These are phyloP conservation scores for Vigna unguiculata DNA, from an alignment of 306 rosid genomes.

Conservation along the genomic window DNA sequence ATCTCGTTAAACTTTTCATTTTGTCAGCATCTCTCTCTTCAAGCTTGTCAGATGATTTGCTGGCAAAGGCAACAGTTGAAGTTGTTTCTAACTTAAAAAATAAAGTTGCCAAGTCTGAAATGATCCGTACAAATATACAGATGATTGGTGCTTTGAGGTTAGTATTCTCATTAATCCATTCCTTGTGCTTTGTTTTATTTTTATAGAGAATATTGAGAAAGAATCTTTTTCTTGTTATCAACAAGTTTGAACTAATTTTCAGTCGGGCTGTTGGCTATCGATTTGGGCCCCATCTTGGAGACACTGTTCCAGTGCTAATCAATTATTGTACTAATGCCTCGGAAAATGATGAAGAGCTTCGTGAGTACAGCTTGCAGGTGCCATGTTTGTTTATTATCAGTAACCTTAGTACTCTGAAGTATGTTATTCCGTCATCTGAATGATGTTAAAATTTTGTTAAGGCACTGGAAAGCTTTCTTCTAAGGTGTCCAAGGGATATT, in stretches of 20 bases:
- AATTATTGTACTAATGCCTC: conserved; percentile 88
- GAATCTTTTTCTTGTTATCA: conserved; percentile 5
- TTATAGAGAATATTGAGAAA: conserved; percentile 8
- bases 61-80: conserved; percentile 83
- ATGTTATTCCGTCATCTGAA: conserved; percentile 8
- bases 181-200: conserved; percentile 14
- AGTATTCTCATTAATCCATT: conserved; percentile 27
- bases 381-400: conserved; percentile 29
- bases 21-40: conserved; percentile 87
- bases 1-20: conserved; percentile 35
- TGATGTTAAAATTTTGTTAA: conserved; percentile 48
- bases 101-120: conserved; percentile 71
- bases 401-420: conserved; percentile 1
- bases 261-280: conserved; percentile 99
- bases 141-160: conserved; percentile 99
- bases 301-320: conserved; percentile 87
- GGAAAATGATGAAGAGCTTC: conserved; percentile 97
- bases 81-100: conserved; percentile 80
- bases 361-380: conserved; percentile 99
- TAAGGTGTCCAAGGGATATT: conserved; percentile 96
- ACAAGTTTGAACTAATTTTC: conserved; percentile 44
- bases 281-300: conserved; percentile 93
- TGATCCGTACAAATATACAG: conserved; percentile 94
- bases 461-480: conserved; percentile 95
- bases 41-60: conserved; percentile 89